Base-by-base conservation (phyloP, 2,329 filamentous ascomycete genomes). In the Diaporthe aspalathi region DNA sequence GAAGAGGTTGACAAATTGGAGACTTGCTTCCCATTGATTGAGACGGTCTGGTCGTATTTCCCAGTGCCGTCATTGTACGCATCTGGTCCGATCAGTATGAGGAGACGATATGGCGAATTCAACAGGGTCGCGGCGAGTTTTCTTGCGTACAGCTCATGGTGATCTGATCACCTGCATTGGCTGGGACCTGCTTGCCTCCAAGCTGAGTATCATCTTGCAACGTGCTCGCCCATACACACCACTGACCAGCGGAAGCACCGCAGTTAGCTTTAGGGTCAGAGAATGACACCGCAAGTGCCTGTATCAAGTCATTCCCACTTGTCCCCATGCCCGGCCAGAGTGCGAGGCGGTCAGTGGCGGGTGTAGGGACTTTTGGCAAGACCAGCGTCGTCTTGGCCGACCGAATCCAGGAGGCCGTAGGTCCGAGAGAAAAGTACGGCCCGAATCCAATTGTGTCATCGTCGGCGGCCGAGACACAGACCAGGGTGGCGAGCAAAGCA, bases 271-370 rank as follows among this genome's bases (percentile, higher is more conserved):
- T 22, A n/a, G 66, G 50, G 12, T 57, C 52, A 9, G 66, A 40
- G 27, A 68, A 54, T 40, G 53, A 62, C 29, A 62, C 67, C 5
- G 67, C 52, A 29, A 54, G 45, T 2, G 67, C 40, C 40, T 69
- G 67, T n/a, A 69, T 69, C 24, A 69, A 16, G 24, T 69, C 67
- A 17, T 47, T 35, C n/a, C 57, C 57, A 20, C 53, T 62, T 5
- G 67, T 69, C 6, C 53, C 53, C 67, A 69, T 69, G 14, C 67
- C 67, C 7, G 56, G 53, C 67, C 67, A 69, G 20, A 69, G 40
- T 16, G 67, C 56, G 5, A 63, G 27, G 24, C 45, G 45, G 8
- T 50, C 53, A 4, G 43, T 50, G 20, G 32, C 32, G 22, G 47
- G 27, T 8, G 20, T 60, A 12, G 45, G 67, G 38, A 60, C 54